These are phyloP conservation scores for Paramyrothecium roridum DNA, from an alignment of 2,329 filamentous ascomycete species.

Conservation along the genomic window DNA sequence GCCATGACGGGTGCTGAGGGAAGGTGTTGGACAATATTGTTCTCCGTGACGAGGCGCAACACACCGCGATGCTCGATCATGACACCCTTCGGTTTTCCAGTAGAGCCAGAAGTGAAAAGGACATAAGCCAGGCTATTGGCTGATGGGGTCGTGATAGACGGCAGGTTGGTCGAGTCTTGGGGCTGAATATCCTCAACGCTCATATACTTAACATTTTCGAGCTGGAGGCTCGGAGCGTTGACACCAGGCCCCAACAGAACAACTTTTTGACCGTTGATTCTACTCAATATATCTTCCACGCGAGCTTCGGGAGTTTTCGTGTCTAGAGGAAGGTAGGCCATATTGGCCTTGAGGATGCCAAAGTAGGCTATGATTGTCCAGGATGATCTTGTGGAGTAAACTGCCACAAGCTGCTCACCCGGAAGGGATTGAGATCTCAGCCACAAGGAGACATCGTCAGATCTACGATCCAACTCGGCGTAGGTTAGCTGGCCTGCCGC, in stretches of 20 bases:
- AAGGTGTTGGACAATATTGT: neutral
- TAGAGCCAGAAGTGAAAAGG: constrained; percentile 5
- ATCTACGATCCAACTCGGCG: constrained; percentile 4
- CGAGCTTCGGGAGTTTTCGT: constrained; percentile 10
- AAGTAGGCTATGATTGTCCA: constrained; percentile 16
- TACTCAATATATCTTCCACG: constrained; percentile 13
- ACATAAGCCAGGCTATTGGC: constrained; percentile 2
- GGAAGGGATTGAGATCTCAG: neutral
- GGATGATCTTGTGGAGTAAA: constrained; percentile 13
- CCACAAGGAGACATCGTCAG: constrained; percentile 4
- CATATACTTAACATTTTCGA: constrained; percentile 7
- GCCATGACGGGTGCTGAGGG: neutral
- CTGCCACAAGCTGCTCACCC: constrained; percentile 12
- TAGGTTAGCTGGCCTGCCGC: constrained; percentile 6
- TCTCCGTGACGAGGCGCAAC: neutral
- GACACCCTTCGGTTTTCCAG: constrained; percentile 9
- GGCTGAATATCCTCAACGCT: constrained; percentile 5
- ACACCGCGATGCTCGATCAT: constrained; percentile 9
- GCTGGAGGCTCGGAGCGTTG: neutral
- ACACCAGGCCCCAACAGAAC: constrained; percentile 9
- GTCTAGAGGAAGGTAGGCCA: constrained; percentile 21
- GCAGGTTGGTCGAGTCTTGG: neutral
- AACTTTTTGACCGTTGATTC: constrained; percentile 6
- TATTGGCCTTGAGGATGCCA: constrained; percentile 19
- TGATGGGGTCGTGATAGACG: constrained; percentile 1